Conservation (phyloP, 1,284 basidiomycete species). For the Naganishia sp. region DNA sequence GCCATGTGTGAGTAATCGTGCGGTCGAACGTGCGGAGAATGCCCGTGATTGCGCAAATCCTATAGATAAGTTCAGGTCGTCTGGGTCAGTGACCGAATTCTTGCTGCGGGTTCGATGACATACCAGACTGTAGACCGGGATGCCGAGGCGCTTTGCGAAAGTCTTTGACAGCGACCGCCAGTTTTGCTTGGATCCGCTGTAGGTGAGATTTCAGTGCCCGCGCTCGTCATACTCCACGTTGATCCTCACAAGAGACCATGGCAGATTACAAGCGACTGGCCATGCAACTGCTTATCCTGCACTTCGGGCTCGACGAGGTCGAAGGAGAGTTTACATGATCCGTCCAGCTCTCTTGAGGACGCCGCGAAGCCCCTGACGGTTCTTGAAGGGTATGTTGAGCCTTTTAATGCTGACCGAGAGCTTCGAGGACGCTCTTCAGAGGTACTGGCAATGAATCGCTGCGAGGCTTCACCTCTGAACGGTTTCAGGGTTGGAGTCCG, state of each 20-base stretch:
- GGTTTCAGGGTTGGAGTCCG: no score
- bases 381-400: no score
- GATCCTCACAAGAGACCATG: constrained; percentile 56
- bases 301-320: constrained; percentile 44
- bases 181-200: constrained; percentile 61
- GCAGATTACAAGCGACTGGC: constrained; percentile 55
- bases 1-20: constrained; percentile 57
- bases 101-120: constrained; percentile 29
- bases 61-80: constrained; percentile 34
- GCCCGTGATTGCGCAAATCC: constrained; percentile 62
- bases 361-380: not conserved
- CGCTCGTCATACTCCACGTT: not conserved
- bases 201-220: not conserved
- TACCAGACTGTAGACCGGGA: constrained; percentile 59
- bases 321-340: constrained; percentile 42
- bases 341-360: not conserved
- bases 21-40: constrained; percentile 57
- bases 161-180: constrained; percentile 59
- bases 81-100: no score
- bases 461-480: no score
- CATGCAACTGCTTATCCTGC: constrained; percentile 32
- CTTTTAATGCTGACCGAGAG: no score
- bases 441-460: no score
- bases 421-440: no score
- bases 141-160: constrained; percentile 55